Evolutionary conservation across 1,284 basidiomycete species (phyloP).

Genomic region (Pholiota adiposa): DNA sequence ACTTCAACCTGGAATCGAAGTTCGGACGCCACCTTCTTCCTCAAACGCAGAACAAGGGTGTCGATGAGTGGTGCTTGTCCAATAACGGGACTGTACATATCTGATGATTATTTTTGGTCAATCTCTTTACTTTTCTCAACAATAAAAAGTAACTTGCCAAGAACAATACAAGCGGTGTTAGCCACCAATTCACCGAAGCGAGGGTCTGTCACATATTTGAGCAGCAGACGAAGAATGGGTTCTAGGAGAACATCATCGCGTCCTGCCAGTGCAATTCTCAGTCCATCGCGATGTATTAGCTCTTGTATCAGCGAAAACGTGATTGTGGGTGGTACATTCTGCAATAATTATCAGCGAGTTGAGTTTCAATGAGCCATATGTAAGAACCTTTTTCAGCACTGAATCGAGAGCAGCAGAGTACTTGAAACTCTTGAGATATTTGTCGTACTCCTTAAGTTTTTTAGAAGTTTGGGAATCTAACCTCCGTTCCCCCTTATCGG

Average conservation of each 20-base stretch:
- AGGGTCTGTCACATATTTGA: slow-evolving; percentile 89
- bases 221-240: slow-evolving; percentile 84
- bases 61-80: slow-evolving; percentile 96
- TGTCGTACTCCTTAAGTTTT: slow-evolving; percentile 87
- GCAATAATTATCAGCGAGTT: slow-evolving; percentile 10
- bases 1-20: slow-evolving; percentile 91
- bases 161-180: slow-evolving; percentile 81
- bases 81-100: slow-evolving; percentile 90
- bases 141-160: slow-evolving; percentile 61
- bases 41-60: slow-evolving; percentile 81
- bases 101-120: no score
- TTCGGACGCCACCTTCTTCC: slow-evolving; percentile 85
- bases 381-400: slow-evolving; percentile 78
- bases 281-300: slow-evolving; percentile 90
- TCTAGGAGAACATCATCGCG: slow-evolving; percentile 95
- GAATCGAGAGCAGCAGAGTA: slow-evolving; percentile 95
- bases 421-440: slow-evolving; percentile 89
- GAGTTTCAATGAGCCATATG: background rate
- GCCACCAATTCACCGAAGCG: slow-evolving; percentile 90
- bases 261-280: slow-evolving; percentile 85
- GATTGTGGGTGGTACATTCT: slow-evolving; percentile 83
- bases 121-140: background rate
- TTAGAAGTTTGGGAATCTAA: slow-evolving; percentile 77
- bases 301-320: slow-evolving; percentile 95
- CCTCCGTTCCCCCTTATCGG: slow-evolving; percentile 72